Percentiles rank a stretch among this genome's conserved stretches.
phyloP scores from a whole-genome alignment of 345 rosid species.

The Corymbia maculata region DNA sequence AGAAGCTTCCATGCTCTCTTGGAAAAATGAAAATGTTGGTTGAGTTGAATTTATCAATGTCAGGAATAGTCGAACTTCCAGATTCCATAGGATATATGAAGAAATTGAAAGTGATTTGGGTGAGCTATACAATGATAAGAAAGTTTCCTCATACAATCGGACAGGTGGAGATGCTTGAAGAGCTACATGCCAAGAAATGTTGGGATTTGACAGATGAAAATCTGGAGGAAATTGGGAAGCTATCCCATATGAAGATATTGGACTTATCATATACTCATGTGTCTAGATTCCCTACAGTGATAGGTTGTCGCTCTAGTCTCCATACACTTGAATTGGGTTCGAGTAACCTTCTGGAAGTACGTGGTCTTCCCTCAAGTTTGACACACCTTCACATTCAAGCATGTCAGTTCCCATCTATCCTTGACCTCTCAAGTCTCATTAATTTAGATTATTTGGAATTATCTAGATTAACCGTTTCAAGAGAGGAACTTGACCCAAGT shows the following conservation, averaged over 20 bases:
- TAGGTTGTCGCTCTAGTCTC: neutral
- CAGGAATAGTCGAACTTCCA: neutral
- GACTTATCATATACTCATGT: neutral
- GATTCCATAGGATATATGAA: neutral
- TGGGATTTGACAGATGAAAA: neutral
- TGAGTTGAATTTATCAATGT: neutral
- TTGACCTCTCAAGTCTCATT: neutral
- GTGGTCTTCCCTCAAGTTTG: neutral
- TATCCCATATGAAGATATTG: neutral
- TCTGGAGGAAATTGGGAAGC: neutral
- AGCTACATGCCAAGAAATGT: neutral
- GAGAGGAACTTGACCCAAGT: too few species aligned
- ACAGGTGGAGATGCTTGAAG: neutral
- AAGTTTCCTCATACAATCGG: neutral
- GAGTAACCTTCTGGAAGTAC: neutral
- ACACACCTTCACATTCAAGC: neutral
- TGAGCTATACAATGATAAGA: neutral
- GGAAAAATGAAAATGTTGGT: neutral
- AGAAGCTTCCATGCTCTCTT: neutral
- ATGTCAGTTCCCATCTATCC: too few species aligned
- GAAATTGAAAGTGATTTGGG: neutral
- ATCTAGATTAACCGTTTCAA: neutral
- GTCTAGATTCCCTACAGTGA: rapidly evolving
- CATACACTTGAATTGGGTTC: neutral
- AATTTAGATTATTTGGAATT: neutral